A percentile compares a stretch with the other conserved stretches of the same genome.
Evolutionary conservation across 306 rosid species (phyloP).

Genomic region (Notholithocarpus densiflorus): DNA sequence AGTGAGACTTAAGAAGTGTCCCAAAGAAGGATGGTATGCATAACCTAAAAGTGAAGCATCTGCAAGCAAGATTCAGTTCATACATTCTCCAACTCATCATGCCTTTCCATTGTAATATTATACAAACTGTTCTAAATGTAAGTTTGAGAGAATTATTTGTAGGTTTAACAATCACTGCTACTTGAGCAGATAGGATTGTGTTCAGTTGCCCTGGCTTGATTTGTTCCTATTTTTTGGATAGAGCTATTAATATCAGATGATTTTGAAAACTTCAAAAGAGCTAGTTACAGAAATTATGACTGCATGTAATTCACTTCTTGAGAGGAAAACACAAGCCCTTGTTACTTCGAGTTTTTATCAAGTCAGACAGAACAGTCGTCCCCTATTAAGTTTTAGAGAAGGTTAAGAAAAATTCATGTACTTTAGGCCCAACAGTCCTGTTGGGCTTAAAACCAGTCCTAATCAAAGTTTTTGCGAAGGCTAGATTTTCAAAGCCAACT

Average conservation of each 20-base stretch:
- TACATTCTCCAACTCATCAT: background rate
- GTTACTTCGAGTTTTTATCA: background rate
- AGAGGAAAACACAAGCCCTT: background rate
- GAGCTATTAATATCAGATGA: background rate
- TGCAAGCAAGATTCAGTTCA: background rate
- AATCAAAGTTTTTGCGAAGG: no score
- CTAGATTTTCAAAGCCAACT: no score
- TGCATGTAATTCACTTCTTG: background rate
- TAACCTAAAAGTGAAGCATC: background rate
- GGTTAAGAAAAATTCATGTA: background rate
- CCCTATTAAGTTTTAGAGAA: background rate
- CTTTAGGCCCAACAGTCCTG: no score
- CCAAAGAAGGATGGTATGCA: background rate
- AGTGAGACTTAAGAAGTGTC: background rate
- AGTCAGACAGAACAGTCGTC: background rate
- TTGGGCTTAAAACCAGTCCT: no score
- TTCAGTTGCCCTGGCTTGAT: background rate
- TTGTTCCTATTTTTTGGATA: background rate
- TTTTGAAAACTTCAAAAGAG: background rate
- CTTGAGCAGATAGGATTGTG: background rate
- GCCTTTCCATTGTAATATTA: background rate
- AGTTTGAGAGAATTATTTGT: background rate
- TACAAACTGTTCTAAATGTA: background rate
- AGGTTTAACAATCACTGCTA: background rate
- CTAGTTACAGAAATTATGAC: background rate